Evolutionary conservation across 1,284 basidiomycete species (phyloP), one percentile per base, ranked within the genome.

Genomic region (Fomitopsis pinicola): DNA sequence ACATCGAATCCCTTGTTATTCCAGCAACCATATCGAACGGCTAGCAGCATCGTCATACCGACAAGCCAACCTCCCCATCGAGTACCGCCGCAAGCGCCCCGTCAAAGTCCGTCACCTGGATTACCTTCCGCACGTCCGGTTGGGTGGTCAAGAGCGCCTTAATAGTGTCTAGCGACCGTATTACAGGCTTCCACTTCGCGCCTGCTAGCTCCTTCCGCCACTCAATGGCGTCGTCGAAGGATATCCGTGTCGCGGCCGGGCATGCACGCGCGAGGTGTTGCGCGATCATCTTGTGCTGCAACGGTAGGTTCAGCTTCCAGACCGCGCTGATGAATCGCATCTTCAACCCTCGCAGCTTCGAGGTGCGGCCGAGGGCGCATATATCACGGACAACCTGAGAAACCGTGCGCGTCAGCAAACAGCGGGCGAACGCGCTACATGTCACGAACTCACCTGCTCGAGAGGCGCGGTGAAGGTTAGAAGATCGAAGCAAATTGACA

Each of bases 251-350:
- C 8, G 50, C 63, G 12, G 59, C 40, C 1, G 63, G 63, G 36
- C 58, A 64, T 6, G 56, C 50, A 26, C 7, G 38, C 26, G 55
- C 14, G 14, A 64, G 59, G 33, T 57, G 35, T 14, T 52, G 28
- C 15, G 42, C 26, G 55, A 64, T 55, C 54, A 60, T 57, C 12
- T 52, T 38, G 33, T 63, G 61, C 44, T 64, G 63, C 17, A 62
- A 44, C 8, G 12, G 36, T 22, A 64, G 59, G 50, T 64, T 45
- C 48, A 64, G 58, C 36, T 45, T 50, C 61, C 61, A 63, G 10
- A 55, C 17, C 15, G 53, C 59, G 19, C 40, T 35, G 58, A 59
- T 40, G 45, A 60, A 60, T 6, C 44, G 58, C 33, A 64, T 38
- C 10, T 59, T 45, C 12, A 64, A 44, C 30, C 50, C 53, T 35